Conservation (phyloP, 352 stramenopile genomes). For the Blastocystis hominis region DNA sequence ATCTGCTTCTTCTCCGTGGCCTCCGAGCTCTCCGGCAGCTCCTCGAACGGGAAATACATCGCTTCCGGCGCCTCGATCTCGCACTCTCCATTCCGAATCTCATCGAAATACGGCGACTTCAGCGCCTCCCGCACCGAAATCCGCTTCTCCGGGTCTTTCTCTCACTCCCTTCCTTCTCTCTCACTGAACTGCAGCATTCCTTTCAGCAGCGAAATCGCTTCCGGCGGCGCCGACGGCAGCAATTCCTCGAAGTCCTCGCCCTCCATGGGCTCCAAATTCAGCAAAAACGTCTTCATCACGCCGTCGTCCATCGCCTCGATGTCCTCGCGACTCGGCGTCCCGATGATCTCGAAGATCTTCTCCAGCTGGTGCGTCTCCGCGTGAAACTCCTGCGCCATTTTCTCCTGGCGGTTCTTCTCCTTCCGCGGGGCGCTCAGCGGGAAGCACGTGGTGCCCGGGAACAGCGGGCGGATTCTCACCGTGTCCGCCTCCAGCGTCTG, state of each 20-base stretch:
- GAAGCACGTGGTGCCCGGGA: slow-evolving; percentile 66
- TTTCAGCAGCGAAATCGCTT: slow-evolving; percentile 71
- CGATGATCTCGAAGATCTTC: slow-evolving; percentile 86
- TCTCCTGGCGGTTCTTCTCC: slow-evolving; percentile 62
- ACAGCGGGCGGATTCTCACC: slow-evolving; percentile 60
- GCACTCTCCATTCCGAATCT: slow-evolving; percentile 43
- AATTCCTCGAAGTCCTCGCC: slow-evolving; percentile 60
- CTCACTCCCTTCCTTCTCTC: neutral
- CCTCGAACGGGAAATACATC: slow-evolving; percentile 48
- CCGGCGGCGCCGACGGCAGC: slow-evolving; percentile 67
- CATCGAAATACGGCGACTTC: slow-evolving; percentile 84
- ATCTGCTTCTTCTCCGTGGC: slow-evolving; percentile 31
- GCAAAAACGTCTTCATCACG: slow-evolving; percentile 57
- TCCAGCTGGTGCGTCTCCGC: slow-evolving; percentile 73
- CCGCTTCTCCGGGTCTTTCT: slow-evolving; percentile 80
- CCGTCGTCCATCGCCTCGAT: slow-evolving; percentile 62
- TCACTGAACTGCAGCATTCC: slow-evolving; percentile 74
- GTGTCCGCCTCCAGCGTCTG: slow-evolving; percentile 37
- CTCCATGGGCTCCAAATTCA: slow-evolving; percentile 40
- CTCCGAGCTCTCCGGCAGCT: neutral
- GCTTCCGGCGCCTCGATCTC: neutral
- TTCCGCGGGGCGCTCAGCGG: slow-evolving; percentile 62
- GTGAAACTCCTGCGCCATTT: slow-evolving; percentile 25
- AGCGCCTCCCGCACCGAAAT: slow-evolving; percentile 87
- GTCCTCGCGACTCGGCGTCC: slow-evolving; percentile 77